These are phyloP conservation scores for Vinca minor DNA, from an alignment of 257 asterid genomes.

Conservation along the genomic window DNA sequence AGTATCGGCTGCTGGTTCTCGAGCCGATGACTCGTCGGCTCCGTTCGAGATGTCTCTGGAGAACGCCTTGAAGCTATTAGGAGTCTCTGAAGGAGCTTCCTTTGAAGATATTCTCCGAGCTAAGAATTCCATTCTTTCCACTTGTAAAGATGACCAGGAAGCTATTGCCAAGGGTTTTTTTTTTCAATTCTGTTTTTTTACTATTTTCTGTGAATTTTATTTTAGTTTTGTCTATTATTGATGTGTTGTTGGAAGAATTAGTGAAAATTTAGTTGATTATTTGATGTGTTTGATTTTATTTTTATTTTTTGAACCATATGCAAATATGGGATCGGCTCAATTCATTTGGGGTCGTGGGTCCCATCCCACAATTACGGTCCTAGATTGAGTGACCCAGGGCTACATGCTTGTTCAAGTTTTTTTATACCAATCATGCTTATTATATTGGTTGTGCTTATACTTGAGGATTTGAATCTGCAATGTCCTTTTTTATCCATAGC, in stretches of 20 bases:
- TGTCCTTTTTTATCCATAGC: background rate
- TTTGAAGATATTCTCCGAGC: conserved; percentile 95
- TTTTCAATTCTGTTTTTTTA: conserved; percentile 11
- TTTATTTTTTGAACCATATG: no score
- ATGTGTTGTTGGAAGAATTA: background rate
- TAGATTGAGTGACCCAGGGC: no score
- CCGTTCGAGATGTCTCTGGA: conserved; percentile 94
- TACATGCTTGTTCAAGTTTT: background rate
- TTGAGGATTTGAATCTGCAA: background rate
- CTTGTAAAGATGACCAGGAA: conserved; percentile 70
- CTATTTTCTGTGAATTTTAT: background rate
- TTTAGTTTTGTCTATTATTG: background rate
- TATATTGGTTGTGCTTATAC: background rate
- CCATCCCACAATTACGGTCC: no score
- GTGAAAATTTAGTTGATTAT: background rate
- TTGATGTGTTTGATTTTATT: no score
- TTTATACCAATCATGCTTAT: background rate
- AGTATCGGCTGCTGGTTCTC: conserved; percentile 64
- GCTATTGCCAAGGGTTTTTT: conserved; percentile 78
- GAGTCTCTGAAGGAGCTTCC: conserved; percentile 83
- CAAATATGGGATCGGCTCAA: no score
- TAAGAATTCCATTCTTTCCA: conserved; percentile 57
- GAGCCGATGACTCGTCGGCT: conserved; percentile 96
- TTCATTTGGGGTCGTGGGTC: no score
- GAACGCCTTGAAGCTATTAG: conserved; percentile 79